Evolutionary conservation across 2,329 filamentous ascomycete genomes (phyloP).

Genomic region (Aquanectria penicillioides): DNA sequence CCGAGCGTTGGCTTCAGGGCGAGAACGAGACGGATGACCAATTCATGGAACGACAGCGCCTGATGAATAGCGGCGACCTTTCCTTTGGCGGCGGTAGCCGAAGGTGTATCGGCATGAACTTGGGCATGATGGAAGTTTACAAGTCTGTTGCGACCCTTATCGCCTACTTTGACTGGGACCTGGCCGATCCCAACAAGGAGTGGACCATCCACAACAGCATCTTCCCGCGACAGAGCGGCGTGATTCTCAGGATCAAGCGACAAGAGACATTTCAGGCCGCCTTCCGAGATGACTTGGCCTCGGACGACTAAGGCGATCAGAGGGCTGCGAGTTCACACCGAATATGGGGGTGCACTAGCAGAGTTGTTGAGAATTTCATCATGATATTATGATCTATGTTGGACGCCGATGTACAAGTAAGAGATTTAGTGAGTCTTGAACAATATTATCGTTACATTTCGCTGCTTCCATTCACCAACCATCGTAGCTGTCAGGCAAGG

Average conservation of each 20-base stretch:
- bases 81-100: conserved; percentile 4
- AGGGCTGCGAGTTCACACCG: no score
- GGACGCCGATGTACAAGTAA: no score
- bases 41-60: neutral
- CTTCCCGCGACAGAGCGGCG: neutral
- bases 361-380: no score
- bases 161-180: neutral
- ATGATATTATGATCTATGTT: no score
- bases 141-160: neutral
- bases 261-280: neutral
- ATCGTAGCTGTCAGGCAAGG: no score
- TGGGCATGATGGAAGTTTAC: conserved; percentile 13
- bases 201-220: neutral
- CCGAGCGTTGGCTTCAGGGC: conserved; percentile 6
- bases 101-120: conserved; percentile 6
- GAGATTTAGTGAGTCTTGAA: no score
- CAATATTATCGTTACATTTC: no score
- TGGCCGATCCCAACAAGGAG: neutral
- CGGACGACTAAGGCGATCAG: neutral
- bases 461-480: no score
- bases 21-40: neutral
- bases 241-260: neutral
- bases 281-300: neutral
- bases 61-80: conserved; percentile 2
- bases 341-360: no score